Conservation (phyloP, 2,329 filamentous ascomycete species). For the Pseudocercospora fijiensis region DNA sequence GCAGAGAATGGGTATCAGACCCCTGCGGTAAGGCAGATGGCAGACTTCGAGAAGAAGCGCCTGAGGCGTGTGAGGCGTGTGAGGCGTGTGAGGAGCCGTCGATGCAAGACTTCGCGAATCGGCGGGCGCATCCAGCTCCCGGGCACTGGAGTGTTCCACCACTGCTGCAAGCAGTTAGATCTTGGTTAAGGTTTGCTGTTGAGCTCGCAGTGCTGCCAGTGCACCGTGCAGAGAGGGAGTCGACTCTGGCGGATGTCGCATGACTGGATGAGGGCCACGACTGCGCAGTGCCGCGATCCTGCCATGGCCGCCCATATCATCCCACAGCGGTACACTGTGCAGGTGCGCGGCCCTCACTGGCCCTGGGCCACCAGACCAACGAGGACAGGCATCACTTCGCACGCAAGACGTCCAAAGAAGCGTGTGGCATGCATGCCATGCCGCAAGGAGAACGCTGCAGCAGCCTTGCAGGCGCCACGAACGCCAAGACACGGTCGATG, state of each 20-base stretch:
- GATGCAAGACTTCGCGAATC: conserved; percentile 33
- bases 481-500: conserved; percentile 11
- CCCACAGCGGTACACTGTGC: neutral
- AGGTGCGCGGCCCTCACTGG: conserved; percentile 2
- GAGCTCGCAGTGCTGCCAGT: conserved; percentile 18
- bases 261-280: conserved; percentile 4
- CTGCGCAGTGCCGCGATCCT: conserved; percentile 8
- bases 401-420: conserved; percentile 26
- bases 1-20: conserved; percentile 42
- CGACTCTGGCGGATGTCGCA: conserved; percentile 20
- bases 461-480: conserved; percentile 34
- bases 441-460: conserved; percentile 33
- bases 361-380: conserved; percentile 7
- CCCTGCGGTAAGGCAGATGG: conserved; percentile 38
- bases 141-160: conserved; percentile 31
- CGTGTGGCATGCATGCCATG: conserved; percentile 17
- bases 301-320: neutral
- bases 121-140: conserved; percentile 33
- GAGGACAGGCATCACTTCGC: conserved; percentile 19
- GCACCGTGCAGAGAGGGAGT: too few relatives aligned
- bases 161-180: conserved; percentile 29
- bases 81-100: conserved; percentile 25
- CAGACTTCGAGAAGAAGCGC: too few relatives aligned
- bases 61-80: too few relatives aligned
- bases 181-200: conserved; percentile 34